Base-by-base conservation (phyloP, 148 eudicot species). In the Arctostaphylos glauca region DNA sequence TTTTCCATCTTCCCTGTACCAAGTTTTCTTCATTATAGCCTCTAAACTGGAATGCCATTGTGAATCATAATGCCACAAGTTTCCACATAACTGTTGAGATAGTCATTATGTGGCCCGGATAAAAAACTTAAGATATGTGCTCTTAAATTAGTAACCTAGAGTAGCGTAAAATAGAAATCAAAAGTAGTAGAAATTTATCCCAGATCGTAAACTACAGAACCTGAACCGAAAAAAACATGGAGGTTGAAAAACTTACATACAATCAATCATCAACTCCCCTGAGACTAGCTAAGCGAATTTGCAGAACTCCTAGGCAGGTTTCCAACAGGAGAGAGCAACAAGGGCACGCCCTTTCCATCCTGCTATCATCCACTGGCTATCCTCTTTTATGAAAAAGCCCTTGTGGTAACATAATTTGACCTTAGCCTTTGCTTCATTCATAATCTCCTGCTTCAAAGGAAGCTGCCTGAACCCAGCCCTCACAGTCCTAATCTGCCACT, bases 261-360 rank as follows among this genome's bases (percentile, higher is more conserved):
- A 38, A 41, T 41, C 74, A 12, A 41, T 5, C 47, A 68, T 68
- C 74, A n/a, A 53, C 54, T 47, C 31, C 19, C 2, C 77, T 16
- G 23, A 73, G 25, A 7, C 18, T 46, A 13, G 21, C 8, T 3
- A 9, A 47, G 56, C 16, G 25, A 23, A 74, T 5, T 38, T 5
- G 48, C 25, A 78, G 38, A 70, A 50, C 62, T 88, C 77, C 49
- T 80, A 82, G 3, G 66, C 62, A 77, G 93, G 81, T 83, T 84
- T 83, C 92, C 93, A 91, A 78, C 85, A 84, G 5, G 92, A 88
- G 73, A 86, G 58, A 38, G 87, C 90, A 67, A 68, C 81, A 2
- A 85, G 6, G 66, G 80, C 81, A 71, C 86, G 86, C 9, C 93
- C 95, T 80, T 87, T 90, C 95, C 95, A 92, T 16, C 93, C 95